A percentile compares a stretch with the other conserved stretches of the same genome.
Evolutionary conservation across 768 basidiomycete genomes (phyloP).

Genomic region (Lactifluus echinatus): DNA sequence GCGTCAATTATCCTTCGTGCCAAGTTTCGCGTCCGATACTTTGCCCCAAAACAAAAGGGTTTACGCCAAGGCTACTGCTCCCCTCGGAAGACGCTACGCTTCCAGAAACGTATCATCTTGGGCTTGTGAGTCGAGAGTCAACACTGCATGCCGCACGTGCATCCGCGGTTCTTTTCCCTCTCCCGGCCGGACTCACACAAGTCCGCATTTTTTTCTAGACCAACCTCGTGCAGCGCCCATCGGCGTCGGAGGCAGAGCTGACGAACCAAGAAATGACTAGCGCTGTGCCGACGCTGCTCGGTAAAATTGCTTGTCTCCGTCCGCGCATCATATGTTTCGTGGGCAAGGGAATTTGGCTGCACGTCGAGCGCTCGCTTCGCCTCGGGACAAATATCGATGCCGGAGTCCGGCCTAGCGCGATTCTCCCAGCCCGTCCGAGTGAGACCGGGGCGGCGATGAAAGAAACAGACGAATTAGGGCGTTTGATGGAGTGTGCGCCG

Average conservation of each 20-base stretch:
- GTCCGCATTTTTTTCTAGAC: slow-evolving; percentile 44
- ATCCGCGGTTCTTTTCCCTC: not conserved
- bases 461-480: not conserved
- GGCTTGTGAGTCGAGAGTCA: slow-evolving; percentile 47
- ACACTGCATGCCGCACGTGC: not conserved
- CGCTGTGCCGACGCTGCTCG: slow-evolving; percentile 49
- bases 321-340: slow-evolving; percentile 73
- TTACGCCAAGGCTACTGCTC: slow-evolving; percentile 44
- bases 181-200: not conserved
- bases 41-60: slow-evolving; percentile 35
- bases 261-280: slow-evolving; percentile 41
- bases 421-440: not conserved
- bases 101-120: slow-evolving; percentile 49
- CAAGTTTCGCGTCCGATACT: not conserved
- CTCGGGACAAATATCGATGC: not conserved
- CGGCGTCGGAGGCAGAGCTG: slow-evolving; percentile 52
- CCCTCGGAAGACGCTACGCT: slow-evolving; percentile 55
- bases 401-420: not conserved
- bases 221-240: slow-evolving; percentile 64
- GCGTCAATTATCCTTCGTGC: slow-evolving; percentile 1
- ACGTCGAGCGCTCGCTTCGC: slow-evolving; percentile 27
- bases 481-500: not conserved
- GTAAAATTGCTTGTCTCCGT: slow-evolving; percentile 46
- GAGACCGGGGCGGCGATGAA: not conserved
- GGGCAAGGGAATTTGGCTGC: slow-evolving; percentile 58